Evolutionary conservation across 2,329 filamentous ascomycete species (phyloP), one percentile per base, ranked within the genome.

Genomic region (Neocatenulostroma microsporum): DNA sequence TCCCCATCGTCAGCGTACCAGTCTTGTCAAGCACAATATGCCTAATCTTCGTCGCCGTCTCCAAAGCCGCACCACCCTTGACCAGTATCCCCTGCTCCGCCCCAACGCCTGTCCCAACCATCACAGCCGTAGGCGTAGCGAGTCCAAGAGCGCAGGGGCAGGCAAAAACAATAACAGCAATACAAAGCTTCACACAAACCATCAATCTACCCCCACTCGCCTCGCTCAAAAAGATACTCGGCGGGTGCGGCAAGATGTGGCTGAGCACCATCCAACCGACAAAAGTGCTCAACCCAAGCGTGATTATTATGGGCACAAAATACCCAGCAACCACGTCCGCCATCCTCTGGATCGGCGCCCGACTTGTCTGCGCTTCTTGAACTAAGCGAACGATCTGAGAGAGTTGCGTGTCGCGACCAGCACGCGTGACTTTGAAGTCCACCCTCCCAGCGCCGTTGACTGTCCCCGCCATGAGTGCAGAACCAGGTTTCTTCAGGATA

Each of bases 341-440:
- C 56, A 96, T 76, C 29, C 85, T 78, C 61, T 98, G 91, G 41
- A 98, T 98, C 0, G 91, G 91, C 6, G 91, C 91, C 25, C 91
- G 78, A 35, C 79, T 89, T 2, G 89, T 96, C 61, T 98, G 91
- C 3, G 91, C 91, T 58, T 95, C 86, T 62, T 98, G 91, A 0
- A 98, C 91, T n/a, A 96, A 75, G 61, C 89, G 91, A 45, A 98
- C 91, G 47, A 98, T 98, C 62, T 96, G 91, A 62, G 87, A 94
- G 38, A 98, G 79, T 60, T 96, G 89, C 1, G 91, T 98, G 56
- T 98, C 89, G 44, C 88, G 82, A 32, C 91, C 91, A 23, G 89
- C 88, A 50, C 89, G 78, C 3, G 84, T 94, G 41, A 98, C 91
- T 28, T 84, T 79, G 62, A 96, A 91, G 59, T 96, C 91, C 25